Percentiles rank a stretch among this genome's conserved stretches.
These are phyloP conservation scores for Magnolia kwangsiensis DNA, from an alignment of 164 flowering plant species.

Conservation along the genomic window DNA sequence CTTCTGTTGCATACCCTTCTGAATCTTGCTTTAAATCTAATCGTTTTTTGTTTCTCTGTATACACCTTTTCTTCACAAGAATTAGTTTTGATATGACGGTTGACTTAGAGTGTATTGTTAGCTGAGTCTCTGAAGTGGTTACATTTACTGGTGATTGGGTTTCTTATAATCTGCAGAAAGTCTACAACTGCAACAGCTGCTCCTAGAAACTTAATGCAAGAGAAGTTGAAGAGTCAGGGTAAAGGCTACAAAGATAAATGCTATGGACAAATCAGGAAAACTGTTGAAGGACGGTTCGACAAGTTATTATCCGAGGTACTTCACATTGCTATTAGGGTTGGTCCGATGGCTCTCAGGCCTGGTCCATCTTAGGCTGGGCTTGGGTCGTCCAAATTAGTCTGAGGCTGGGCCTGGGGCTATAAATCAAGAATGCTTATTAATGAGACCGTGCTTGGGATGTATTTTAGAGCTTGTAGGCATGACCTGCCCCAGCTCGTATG, in stretches of 20 bases:
- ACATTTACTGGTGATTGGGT: neutral
- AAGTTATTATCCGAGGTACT: slow-evolving; percentile 71
- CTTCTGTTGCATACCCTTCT: neutral
- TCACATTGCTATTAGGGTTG: neutral
- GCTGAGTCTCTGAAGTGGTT: slow-evolving; percentile 6
- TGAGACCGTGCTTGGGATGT: too few species aligned
- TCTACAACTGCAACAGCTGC: slow-evolving; percentile 49
- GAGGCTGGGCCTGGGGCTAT: too few species aligned
- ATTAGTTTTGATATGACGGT: neutral
- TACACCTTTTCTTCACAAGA: neutral
- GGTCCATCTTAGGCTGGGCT: too few species aligned
- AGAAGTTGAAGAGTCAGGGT: slow-evolving; percentile 78
- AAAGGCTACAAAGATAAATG: slow-evolving; percentile 97
- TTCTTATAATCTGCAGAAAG: slow-evolving; percentile 41
- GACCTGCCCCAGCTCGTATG: too few species aligned
- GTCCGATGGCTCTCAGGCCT: neutral
- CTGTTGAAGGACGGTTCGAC: slow-evolving; percentile 84
- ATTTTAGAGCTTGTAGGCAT: too few species aligned
- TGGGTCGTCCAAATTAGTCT: too few species aligned
- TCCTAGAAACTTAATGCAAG: slow-evolving; percentile 55
- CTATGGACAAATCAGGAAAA: slow-evolving; percentile 81
- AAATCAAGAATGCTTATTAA: too few species aligned
- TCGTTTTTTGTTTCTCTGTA: neutral
- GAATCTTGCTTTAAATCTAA: neutral
- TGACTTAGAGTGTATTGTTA: neutral